Base-by-base conservation (phyloP, 2,329 filamentous ascomycete genomes). In the Gliomastix tumulicola region DNA sequence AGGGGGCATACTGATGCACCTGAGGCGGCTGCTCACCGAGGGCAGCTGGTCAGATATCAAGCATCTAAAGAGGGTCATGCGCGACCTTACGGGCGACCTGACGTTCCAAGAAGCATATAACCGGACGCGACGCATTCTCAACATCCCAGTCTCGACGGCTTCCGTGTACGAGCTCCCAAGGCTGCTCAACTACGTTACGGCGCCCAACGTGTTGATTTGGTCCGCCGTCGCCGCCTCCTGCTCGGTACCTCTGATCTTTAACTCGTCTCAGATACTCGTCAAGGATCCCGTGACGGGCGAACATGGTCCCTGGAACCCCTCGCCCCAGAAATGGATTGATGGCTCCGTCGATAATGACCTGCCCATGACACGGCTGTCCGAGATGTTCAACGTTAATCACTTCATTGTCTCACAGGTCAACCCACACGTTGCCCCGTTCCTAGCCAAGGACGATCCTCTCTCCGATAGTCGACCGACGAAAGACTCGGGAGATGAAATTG, bases 381-480 rank as follows among this genome's bases (percentile, higher is more conserved):
- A 95, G 53, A 89, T 96, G 84, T 95, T 96, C 68, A 95, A 96
- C 52, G 89, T 96, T 55, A 96, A 96, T 52, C 90, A 96, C 55
- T 96, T 96, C 54, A 96, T 97, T 47, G 90, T 96, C 15, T 95
- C 88, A 0, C 90, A 97, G 56, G 88, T 96, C 35, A 97, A 97
- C 50, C 90, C 90, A 1, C 90, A 97, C 49, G 86, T 96, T 8
- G 78, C 94, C 0, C 87, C 88, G 0, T 95, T 97, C 50, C 65
- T 96, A 13, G 69, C 76, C 13, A 84, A 81, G 46, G 85, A 94
- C 40, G 84, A 88, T 42, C 70, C 73, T 19, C 57, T 74, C 2
- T 60, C 62, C 7, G 10, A 28, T 10, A 28, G 25, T 28, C n/a
- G n/a, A n/a, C n/a, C n/a, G n/a, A n/a, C n/a, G n/a, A n/a, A n/a